Base-by-base conservation (phyloP, 306 rosid species). In the Lupinus albus region DNA sequence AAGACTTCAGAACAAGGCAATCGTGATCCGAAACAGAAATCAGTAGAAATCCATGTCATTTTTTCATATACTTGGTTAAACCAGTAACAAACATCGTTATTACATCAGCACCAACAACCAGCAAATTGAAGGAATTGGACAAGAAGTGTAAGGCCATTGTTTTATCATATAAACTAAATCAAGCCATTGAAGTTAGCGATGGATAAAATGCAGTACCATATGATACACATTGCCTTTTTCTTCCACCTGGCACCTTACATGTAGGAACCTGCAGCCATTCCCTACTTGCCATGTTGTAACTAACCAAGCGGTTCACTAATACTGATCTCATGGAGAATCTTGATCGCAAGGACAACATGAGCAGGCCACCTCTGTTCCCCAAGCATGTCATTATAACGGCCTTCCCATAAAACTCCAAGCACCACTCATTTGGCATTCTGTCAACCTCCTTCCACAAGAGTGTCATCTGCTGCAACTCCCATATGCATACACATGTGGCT, bases 391-490 rank as follows among this genome's bases (percentile, higher is more conserved):
- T 92, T 64, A 84, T 76, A 68, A 89, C 87, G 95, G 82, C 92
- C 97, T 92, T 92, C 78, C 96, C 97, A 64, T 92, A 92, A 76
- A 87, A 92, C 74, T 92, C 97, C 84, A 92, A 89, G 97, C 97
- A 92, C 97, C 91, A 87, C 65, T 73, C 61, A 72, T 87, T 91
- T 91, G 97, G 97, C 97, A 92, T 92, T 92, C 97, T 92, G 96
- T 92, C 97, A 77, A 92, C 97, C 97, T 91, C 97, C 95, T 89
- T 92, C 97, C 97, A 92, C 77, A 89, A 85, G 77, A 89, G 88
- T 12, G 88, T 92, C 96, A 92, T 92, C 78, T 81, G 85, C 90
- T 92, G 96, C 70, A 89, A 95, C 90, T 92, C 97, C 97, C 96
- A 92, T 77, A 89, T 82, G 83, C 96, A 92, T 13, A 89, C 91